A percentile compares a stretch with the other conserved stretches of the same genome.
These are phyloP conservation scores for Plenodomus lindquistii DNA, from an alignment of 2,329 filamentous ascomycete genomes.

Conservation along the genomic window DNA sequence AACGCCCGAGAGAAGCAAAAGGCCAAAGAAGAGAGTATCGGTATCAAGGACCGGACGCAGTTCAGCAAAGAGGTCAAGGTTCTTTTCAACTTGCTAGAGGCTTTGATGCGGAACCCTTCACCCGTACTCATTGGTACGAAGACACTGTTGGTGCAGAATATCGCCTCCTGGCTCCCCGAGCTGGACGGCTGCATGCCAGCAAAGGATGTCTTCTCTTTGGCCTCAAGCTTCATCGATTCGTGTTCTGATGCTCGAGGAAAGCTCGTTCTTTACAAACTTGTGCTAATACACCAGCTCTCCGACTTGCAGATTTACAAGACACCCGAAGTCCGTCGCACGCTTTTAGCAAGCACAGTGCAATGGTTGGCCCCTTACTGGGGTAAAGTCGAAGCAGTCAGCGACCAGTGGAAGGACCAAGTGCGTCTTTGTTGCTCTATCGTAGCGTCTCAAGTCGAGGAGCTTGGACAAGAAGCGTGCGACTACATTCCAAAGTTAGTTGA, in stretches of 20 bases:
- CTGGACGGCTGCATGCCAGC: conserved; percentile 74
- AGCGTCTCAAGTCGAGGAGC: conserved; percentile 77
- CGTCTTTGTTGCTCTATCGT: conserved; percentile 91
- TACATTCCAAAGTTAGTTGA: conserved; percentile 91
- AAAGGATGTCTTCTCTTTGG: conserved; percentile 87
- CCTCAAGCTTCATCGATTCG: conserved; percentile 91
- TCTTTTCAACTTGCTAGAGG: conserved; percentile 88
- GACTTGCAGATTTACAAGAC: conserved; percentile 78
- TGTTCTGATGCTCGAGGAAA: conserved; percentile 87
- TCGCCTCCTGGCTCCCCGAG: conserved; percentile 96
- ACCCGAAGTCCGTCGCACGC: conserved; percentile 72
- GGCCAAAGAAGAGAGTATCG: conserved; percentile 84
- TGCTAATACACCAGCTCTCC: conserved; percentile 90
- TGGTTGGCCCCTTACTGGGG: conserved; percentile 98
- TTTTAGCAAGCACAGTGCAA: conserved; percentile 79
- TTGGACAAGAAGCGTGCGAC: conserved; percentile 80
- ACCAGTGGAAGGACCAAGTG: conserved; percentile 91
- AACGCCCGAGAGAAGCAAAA: conserved; percentile 85
- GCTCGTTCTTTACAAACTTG: conserved; percentile 86
- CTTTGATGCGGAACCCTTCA: conserved; percentile 84
- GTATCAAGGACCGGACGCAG: conserved; percentile 73
- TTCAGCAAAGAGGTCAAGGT: conserved; percentile 83
- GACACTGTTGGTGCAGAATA: conserved; percentile 92
- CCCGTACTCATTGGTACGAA: conserved; percentile 91
- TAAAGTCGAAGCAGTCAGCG: conserved; percentile 69